Evolutionary conservation across 352 stramenopile genomes (phyloP), one percentile per base, ranked within the genome.

Genomic region (Globisporangium parvum): DNA sequence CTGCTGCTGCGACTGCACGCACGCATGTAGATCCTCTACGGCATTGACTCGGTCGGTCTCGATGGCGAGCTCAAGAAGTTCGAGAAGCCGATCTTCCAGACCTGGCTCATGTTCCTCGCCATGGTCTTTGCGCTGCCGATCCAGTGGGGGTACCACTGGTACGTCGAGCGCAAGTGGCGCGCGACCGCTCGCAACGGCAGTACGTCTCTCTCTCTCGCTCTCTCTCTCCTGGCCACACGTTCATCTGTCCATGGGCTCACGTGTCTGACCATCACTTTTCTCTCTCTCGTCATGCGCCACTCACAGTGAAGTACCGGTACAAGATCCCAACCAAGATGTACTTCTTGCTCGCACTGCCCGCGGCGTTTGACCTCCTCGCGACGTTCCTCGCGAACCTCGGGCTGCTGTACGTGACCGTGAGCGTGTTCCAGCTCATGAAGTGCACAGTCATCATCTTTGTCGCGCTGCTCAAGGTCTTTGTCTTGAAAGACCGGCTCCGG

Each of bases 401-500:
- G 14, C 75, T 98, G 23, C 72, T 93, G 40, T 97, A 98, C 66
- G 71, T 96, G 18, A 92, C 81, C 3, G 87, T 96, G 47, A 92
- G 79, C 59, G 86, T 95, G 1, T 98, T 93, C 57, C 82, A 94
- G 66, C 63, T 94, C 44, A 87, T 94, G 75, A 94, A 91, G 62
- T 91, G 81, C 71, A 90, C 79, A 6, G 91, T 98, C 48, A 98
- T 98, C 70, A 95, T 98, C 63, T 98, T 98, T 59, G 96, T 98
- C 35, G 96, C 96, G 15, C 65, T 98, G 28, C 87, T 98, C 56
- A 99, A 99, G 63, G 91, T 98, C 23, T 87, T 97, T 50, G 82
- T 97, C 21, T 67, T 98, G 0, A 87, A 89, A 42, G 85, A 98
- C 61, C 77, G 85, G 39, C 76, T 98, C 42, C 66, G 83, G 39